Percentiles rank a stretch among this genome's conserved stretches.
Evolutionary conservation across 805 yeast genomes (phyloP).

Genomic region (Candida peoriensis): DNA sequence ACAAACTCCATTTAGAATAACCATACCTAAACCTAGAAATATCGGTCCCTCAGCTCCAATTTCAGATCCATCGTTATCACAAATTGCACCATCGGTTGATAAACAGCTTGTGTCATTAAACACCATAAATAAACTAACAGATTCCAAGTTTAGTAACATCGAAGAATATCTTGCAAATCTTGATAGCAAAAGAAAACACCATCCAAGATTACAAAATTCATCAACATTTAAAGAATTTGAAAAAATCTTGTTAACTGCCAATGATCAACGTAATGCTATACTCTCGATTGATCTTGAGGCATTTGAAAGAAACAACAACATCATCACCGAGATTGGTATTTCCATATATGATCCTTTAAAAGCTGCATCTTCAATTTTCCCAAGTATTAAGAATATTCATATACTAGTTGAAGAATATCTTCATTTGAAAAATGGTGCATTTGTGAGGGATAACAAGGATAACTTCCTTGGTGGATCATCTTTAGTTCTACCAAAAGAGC

Average conservation of each 20-base stretch:
- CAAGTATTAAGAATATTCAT: conserved; percentile 37
- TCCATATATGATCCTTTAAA: conserved; percentile 50
- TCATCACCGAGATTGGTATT: conserved; percentile 54
- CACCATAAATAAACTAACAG: conserved; percentile 3
- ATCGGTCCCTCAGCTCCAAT: no score
- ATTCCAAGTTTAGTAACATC: conserved; percentile 4
- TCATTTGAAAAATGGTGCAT: conserved; percentile 43
- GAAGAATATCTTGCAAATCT: conserved; percentile 6
- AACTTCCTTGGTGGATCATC: conserved; percentile 49
- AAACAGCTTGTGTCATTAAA: neutral
- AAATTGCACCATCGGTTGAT: no score
- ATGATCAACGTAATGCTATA: conserved; percentile 10
- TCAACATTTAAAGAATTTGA: conserved; percentile 5
- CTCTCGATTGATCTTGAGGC: conserved; percentile 56
- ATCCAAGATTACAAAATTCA: conserved; percentile 13
- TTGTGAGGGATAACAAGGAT: conserved; percentile 48
- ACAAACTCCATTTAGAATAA: no score
- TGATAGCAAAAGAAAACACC: conserved; percentile 1
- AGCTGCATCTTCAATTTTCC: conserved; percentile 34
- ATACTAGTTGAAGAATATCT: conserved; percentile 41
- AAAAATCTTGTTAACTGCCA: conserved; percentile 6
- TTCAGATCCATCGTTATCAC: no score
- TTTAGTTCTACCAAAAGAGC: conserved; percentile 31
- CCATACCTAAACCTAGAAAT: no score
- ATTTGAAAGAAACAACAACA: conserved; percentile 37